A percentile compares a stretch with the other conserved stretches of the same genome.
These are phyloP conservation scores for Hirschfeldia incana DNA, from an alignment of 345 rosid genomes.

Conservation along the genomic window DNA sequence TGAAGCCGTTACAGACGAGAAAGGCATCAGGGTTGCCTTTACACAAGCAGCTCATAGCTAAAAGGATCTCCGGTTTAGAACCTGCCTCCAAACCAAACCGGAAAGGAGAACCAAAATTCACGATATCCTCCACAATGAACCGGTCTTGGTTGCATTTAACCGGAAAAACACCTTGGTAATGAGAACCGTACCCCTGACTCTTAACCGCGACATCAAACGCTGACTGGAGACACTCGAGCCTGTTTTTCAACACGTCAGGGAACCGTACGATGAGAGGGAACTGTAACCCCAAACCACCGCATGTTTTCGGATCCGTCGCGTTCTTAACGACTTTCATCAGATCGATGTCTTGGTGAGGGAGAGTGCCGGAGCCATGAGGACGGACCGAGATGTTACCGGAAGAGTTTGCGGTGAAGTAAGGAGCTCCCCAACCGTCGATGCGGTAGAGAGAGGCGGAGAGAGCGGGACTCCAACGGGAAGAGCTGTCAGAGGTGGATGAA, in stretches of 20 bases:
- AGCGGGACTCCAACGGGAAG: slow-evolving; percentile 64
- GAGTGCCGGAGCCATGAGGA: slow-evolving; percentile 67
- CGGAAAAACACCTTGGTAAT: slow-evolving; percentile 90
- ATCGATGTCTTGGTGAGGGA: slow-evolving; percentile 87
- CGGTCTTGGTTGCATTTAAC: slow-evolving; percentile 98
- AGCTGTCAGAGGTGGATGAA: slow-evolving; percentile 18
- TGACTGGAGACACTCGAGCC: slow-evolving; percentile 81
- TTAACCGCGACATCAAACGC: slow-evolving; percentile 78
- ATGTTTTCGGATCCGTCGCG: slow-evolving; percentile 69
- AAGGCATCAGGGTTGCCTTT: slow-evolving; percentile 77
- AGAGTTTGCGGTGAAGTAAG: slow-evolving; percentile 73
- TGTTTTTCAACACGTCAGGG: slow-evolving; percentile 86
- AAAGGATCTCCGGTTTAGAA: slow-evolving; percentile 90
- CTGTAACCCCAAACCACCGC: slow-evolving; percentile 85
- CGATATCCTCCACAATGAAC: slow-evolving; percentile 87
- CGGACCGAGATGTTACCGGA: slow-evolving; percentile 79
- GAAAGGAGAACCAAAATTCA: slow-evolving; percentile 68
- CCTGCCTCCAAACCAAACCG: slow-evolving; percentile 97
- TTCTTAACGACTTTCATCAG: slow-evolving; percentile 80
- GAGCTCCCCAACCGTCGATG: slow-evolving; percentile 88
- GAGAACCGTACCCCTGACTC: slow-evolving; percentile 62
- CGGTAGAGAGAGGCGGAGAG: slow-evolving; percentile 69
- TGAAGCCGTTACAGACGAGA: slow-evolving; percentile 86
- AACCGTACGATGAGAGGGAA: slow-evolving; percentile 77
- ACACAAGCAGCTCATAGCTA: slow-evolving; percentile 92